Evolutionary conservation across 1,284 basidiomycete species (phyloP), one percentile per base, ranked within the genome.

Genomic region (Malassezia obtusa): DNA sequence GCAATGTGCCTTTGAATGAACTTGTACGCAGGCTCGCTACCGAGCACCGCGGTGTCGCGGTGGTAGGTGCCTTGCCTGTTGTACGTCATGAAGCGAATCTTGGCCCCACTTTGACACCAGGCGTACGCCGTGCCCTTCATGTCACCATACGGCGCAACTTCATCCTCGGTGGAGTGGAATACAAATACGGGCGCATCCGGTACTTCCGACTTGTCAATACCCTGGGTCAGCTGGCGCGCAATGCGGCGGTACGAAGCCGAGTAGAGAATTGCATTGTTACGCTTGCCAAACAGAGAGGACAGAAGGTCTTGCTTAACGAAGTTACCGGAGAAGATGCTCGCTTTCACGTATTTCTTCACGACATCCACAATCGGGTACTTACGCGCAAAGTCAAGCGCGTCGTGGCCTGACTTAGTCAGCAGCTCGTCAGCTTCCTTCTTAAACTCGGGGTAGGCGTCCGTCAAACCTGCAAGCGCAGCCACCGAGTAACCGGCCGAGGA

Each of bases 401-500:
- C 17, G 10, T 21, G 41, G 15, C 41, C 41, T n/a, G 14, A n/a
- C 4, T 30, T 15, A 4, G 26, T 44, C 11, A 44, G 4, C 3
- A 9, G 9, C 15, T 5, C 3, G 3, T 31, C 19, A 4, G 32
- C 30, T 4, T 14, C 3, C n/a, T 44, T 10, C 7, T 44, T 19
- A 10, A 44, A 11, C n/a, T 28, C 30, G 11, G 36, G 36, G 39
- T 66, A 56, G 9, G 56, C 58, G 11, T 48, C 33, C 5, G 49
- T 39, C 0, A 63, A 31, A 25, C 65, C 68, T 3, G 55, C 53
- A 6, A 69, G 52, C 28, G 63, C 67, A 1, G 60, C 61, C 5
- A 52, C 12, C 15, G 57, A 59, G 46, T 67, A 63, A 3, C 67
- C 68, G n/a, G 67, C 47, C 38, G 59, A 63, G 31, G 35, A 12